phyloP scores from a whole-genome alignment of 352 stramenopile species.

The Halophytophthora batemanensis region DNA sequence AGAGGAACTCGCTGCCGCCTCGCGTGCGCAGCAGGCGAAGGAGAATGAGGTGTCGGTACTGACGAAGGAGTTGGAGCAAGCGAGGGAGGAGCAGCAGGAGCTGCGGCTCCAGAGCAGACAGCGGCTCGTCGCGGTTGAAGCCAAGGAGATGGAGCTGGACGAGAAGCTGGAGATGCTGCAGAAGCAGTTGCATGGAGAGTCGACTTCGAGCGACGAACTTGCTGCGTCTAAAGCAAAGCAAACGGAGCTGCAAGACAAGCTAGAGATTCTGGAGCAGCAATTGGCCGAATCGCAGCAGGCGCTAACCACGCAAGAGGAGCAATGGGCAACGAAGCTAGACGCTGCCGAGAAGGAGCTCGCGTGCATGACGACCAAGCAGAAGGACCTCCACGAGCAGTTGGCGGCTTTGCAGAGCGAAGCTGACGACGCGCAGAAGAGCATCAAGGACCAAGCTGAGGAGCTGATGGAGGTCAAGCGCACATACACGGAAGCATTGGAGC shows the following conservation, averaged over 20 bases:
- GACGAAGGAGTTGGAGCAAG: slow-evolving; percentile 24
- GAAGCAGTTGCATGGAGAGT: slow-evolving; percentile 26
- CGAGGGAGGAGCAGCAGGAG: slow-evolving; percentile 55
- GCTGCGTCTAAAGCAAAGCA: slow-evolving; percentile 15
- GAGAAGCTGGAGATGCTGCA: slow-evolving; percentile 37
- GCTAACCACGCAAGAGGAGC: slow-evolving; percentile 25
- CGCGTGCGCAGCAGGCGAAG: slow-evolving; percentile 20
- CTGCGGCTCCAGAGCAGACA: slow-evolving; percentile 62
- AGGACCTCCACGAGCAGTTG: slow-evolving; percentile 18
- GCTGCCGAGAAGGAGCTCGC: slow-evolving; percentile 21
- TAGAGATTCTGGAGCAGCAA: slow-evolving; percentile 31
- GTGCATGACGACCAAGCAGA: slow-evolving; percentile 13
- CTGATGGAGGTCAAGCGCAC: slow-evolving; percentile 16
- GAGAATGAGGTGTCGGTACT: slow-evolving; percentile 37
- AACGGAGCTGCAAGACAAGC: slow-evolving; percentile 20
- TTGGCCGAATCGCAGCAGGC: slow-evolving; percentile 21
- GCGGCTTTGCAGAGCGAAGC: slow-evolving; percentile 9
- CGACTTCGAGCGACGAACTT: slow-evolving; percentile 12
- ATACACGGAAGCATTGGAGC: slow-evolving; percentile 15
- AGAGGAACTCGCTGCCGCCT: slow-evolving; percentile 16
- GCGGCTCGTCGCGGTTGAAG: slow-evolving; percentile 38
- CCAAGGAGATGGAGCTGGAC: slow-evolving; percentile 32
- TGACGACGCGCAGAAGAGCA: slow-evolving; percentile 8
- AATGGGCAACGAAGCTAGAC: slow-evolving; percentile 23
- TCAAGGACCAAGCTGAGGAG: slow-evolving; percentile 14